Base-by-base conservation (phyloP, 306 rosid species). In the Erythrophleum fordii region DNA sequence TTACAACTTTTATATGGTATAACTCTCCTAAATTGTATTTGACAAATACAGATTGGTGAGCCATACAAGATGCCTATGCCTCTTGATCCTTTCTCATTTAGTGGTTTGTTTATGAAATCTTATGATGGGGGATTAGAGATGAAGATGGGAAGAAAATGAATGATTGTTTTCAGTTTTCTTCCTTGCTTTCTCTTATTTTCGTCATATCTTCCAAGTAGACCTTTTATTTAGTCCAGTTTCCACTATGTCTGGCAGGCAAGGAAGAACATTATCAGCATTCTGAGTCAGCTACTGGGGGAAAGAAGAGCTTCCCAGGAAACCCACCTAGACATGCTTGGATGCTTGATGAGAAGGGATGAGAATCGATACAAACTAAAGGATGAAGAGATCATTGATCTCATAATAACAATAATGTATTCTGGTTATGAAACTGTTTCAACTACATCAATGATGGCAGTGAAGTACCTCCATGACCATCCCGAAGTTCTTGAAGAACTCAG, bases 351-450 rank as follows among this genome's bases (percentile, higher is more conserved):
- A 81, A 85, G 44, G 31, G 96, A 91, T 14, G 98, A 85, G 26
- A 90, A 72, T 49, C 82, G 80, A 70, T 80, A 93, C 83, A 82
- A 81, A 70, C 86, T 96, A 22, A 85, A 65, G 34, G 97, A 96
- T 82, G 98, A 92, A 83, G 99, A 96, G 71, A 86, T 96, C 34
- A 92, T 93, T 67, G 99, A 96, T 89, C 89, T 85, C 17, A 87
- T 96, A 6, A 89, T 96, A 17, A 90, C 99, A 22, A 77, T 96
- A 23, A 82, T 96, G 82, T 93, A 96, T 78, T 96, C 99, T 49
- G 99, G 99, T 12, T 96, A 92, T 72, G 99, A 96, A 88, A 96
- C 99, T 69, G 98, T 96, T 82, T 96, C 99, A 26, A 92, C 99
- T 2, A 96, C 99, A 28, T 89, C 99, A 28, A 96, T 96, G 99